Conservation (phyloP, 352 stramenopile genomes). For the Globisporangium nodosum region DNA sequence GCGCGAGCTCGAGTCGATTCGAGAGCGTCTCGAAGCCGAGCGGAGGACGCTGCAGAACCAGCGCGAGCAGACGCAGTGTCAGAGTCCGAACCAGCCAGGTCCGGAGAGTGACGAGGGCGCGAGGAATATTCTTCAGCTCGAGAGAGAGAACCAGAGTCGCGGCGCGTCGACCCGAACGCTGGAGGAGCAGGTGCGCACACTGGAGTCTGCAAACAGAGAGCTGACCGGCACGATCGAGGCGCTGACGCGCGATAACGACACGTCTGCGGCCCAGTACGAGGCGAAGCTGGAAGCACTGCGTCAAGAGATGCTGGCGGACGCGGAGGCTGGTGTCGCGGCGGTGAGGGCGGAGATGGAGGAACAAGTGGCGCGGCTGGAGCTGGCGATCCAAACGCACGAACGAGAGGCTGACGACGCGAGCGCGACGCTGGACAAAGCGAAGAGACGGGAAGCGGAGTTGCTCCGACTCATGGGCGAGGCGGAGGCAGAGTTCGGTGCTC, state of each 20-base stretch:
- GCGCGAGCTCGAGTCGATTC: constrained; percentile 11
- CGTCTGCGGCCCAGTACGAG: not conserved
- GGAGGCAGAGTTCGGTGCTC: no score
- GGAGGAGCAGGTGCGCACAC: not conserved
- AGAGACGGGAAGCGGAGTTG: not conserved
- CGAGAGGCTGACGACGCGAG: no score
- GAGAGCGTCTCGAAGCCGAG: constrained; percentile 7
- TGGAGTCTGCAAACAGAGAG: not conserved
- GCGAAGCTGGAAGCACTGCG: not conserved
- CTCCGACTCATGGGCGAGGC: no score
- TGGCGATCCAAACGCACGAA: not conserved
- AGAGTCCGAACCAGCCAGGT: not conserved
- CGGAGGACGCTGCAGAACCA: constrained; percentile 1
- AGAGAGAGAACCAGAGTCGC: not conserved
- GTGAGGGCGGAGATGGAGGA: not conserved
- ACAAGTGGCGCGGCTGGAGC: not conserved
- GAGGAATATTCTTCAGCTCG: no score
- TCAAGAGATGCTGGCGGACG: not conserved
- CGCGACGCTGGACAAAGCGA: not conserved
- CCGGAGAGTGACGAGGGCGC: not conserved
- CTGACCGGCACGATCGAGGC: not conserved
- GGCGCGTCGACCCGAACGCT: not conserved
- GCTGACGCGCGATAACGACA: not conserved
- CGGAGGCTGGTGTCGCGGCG: no score
- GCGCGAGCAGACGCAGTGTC: not conserved